Conservation (phyloP, 2,329 filamentous ascomycete genomes). For the Alternaria rosae region DNA sequence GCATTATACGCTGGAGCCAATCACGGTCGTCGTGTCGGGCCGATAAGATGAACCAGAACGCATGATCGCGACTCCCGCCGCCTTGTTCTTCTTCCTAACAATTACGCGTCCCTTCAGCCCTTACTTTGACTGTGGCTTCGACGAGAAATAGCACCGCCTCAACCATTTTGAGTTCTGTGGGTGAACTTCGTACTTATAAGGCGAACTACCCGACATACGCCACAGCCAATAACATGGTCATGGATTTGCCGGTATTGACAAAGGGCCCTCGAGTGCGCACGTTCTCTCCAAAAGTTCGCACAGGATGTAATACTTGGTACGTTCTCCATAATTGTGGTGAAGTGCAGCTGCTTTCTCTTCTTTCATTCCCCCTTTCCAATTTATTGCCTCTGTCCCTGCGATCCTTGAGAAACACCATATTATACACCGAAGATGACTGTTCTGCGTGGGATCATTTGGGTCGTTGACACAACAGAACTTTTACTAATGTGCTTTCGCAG, state of each 20-base stretch:
- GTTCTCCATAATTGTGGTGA: background rate
- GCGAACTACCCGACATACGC: conserved; percentile 1
- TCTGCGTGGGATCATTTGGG: background rate
- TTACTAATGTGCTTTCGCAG: conserved; percentile 5
- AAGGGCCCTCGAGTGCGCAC: conserved; percentile 9
- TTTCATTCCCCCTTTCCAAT: background rate
- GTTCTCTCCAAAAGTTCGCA: conserved; percentile 13
- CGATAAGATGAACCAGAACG: background rate
- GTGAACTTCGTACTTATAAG: background rate
- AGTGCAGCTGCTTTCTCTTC: background rate
- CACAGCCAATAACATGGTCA: conserved; percentile 1
- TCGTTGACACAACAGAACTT: background rate
- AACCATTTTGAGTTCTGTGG: background rate
- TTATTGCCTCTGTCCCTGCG: background rate
- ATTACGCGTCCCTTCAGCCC: background rate
- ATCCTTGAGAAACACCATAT: background rate
- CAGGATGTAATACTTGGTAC: conserved; percentile 20
- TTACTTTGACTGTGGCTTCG: conserved; percentile 2
- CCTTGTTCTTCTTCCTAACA: background rate
- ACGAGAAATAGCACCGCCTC: background rate
- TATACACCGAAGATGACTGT: background rate
- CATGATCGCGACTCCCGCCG: background rate
- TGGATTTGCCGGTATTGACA: background rate
- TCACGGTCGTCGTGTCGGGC: background rate
- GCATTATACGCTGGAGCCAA: background rate